Conservation (phyloP, 306 rosid genomes). For the Begonia loranthoides region DNA sequence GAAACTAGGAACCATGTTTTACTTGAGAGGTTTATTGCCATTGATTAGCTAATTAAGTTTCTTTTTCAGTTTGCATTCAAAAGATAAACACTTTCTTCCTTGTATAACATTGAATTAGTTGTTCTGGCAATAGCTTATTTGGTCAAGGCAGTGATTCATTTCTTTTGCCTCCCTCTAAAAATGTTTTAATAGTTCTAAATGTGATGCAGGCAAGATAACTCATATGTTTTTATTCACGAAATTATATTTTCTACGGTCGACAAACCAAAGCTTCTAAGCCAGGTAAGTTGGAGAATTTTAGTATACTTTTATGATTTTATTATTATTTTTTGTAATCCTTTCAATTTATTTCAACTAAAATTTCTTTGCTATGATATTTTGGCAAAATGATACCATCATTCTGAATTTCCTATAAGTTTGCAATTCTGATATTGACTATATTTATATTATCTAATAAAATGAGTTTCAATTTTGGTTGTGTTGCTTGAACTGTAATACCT, state of each 20-base stretch:
- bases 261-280: constrained; percentile 98
- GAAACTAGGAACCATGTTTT: too few species aligned
- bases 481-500: too few species aligned
- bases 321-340: background rate
- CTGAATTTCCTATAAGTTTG: too few species aligned
- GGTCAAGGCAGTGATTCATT: background rate
- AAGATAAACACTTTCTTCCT: too few species aligned
- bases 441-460: too few species aligned
- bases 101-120: too few species aligned
- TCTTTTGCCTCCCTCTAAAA: background rate
- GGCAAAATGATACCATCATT: too few species aligned
- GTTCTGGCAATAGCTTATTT: background rate
- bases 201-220: constrained; percentile 57
- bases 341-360: background rate
- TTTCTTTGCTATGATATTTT: background rate
- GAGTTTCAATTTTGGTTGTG: too few species aligned
- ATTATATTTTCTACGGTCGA: constrained; percentile 84
- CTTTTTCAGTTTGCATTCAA: too few species aligned
- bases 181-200: constrained; percentile 13
- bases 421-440: too few species aligned
- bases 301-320: background rate
- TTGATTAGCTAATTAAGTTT: too few species aligned
- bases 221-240: constrained; percentile 53
- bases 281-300: constrained; percentile 34
- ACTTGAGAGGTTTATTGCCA: too few species aligned